Evolutionary conservation across 148 eudicot species (phyloP).

Genomic region (Rhododendron ferrugineum): DNA sequence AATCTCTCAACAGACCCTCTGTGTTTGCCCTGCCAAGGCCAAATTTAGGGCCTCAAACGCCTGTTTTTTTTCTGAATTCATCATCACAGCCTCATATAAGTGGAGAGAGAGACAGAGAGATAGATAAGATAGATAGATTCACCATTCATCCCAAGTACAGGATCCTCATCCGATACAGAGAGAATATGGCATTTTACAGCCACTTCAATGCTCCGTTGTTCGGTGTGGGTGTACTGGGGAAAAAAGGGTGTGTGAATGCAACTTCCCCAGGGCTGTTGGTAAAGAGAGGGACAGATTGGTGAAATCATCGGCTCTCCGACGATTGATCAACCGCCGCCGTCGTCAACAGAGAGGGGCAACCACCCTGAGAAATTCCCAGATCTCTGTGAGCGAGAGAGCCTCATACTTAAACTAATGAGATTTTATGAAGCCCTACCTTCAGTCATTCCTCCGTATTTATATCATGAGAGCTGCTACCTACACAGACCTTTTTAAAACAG

Average conservation of each 20-base stretch:
- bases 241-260: background rate
- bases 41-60: background rate
- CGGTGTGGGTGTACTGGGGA: background rate
- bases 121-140: background rate
- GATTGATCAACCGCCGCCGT: background rate
- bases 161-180: no score
- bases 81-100: constrained; percentile 14
- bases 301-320: constrained; percentile 13
- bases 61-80: constrained; percentile 4
- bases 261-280: constrained; percentile 8
- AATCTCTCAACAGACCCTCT: constrained; percentile 9
- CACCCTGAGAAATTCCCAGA: constrained; percentile 14
- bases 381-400: constrained; percentile 7
- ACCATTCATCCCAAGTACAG: background rate
- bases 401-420: constrained; percentile 19
- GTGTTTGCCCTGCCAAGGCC: constrained; percentile 20
- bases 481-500: no score
- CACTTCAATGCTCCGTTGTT: background rate
- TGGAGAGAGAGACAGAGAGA: background rate
- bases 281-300: background rate
- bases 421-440: background rate
- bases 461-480: background rate
- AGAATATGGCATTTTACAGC: background rate
- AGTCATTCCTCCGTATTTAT: background rate
- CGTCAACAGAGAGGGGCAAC: constrained; percentile 12